phyloP scores from a whole-genome alignment of 2,329 filamentous ascomycete species.

The Fusarium penzigii region DNA sequence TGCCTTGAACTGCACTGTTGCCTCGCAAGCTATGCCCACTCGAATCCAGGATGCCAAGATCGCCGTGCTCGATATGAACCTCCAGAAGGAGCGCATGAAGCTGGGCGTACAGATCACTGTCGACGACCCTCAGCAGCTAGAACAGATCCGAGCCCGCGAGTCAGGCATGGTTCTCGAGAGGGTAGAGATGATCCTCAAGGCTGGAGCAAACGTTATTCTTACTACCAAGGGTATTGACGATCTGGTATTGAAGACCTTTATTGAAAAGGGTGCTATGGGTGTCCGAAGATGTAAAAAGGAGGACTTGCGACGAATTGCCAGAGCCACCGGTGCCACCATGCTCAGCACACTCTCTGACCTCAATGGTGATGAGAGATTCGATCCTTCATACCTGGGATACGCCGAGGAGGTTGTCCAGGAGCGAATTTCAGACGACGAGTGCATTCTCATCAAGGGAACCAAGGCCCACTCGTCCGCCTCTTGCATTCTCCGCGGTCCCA shows the following conservation, averaged over 20 bases:
- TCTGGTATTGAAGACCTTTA: conserved; percentile 87
- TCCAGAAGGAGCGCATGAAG: conserved; percentile 99
- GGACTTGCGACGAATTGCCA: conserved; percentile 92
- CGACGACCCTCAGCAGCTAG: conserved; percentile 93
- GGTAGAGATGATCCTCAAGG: conserved; percentile 96
- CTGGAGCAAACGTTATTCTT: conserved; percentile 91
- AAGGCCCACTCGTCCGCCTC: conserved; percentile 93
- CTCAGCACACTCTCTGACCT: conserved; percentile 93
- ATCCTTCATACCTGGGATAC: conserved; percentile 82
- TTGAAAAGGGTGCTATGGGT: conserved; percentile 94
- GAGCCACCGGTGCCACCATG: conserved; percentile 90
- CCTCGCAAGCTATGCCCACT: conserved; percentile 97
- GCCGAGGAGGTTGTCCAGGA: conserved; percentile 98
- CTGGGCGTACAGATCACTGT: conserved; percentile 97
- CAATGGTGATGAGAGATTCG: conserved; percentile 97
- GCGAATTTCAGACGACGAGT: conserved; percentile 98
- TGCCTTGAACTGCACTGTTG: conserved; percentile 97
- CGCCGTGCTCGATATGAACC: conserved; percentile 93
- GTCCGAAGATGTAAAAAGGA: conserved; percentile 98
- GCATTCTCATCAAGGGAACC: conserved; percentile 93
- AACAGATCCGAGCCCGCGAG: conserved; percentile 94
- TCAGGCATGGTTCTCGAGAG: conserved; percentile 90
- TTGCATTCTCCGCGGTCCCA: conserved; percentile 91
- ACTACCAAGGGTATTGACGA: conserved; percentile 99
- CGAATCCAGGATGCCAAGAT: conserved; percentile 93